These are phyloP conservation scores for Cercospora sp. DNA, from an alignment of 2,329 filamentous ascomycete species.

Conservation along the genomic window DNA sequence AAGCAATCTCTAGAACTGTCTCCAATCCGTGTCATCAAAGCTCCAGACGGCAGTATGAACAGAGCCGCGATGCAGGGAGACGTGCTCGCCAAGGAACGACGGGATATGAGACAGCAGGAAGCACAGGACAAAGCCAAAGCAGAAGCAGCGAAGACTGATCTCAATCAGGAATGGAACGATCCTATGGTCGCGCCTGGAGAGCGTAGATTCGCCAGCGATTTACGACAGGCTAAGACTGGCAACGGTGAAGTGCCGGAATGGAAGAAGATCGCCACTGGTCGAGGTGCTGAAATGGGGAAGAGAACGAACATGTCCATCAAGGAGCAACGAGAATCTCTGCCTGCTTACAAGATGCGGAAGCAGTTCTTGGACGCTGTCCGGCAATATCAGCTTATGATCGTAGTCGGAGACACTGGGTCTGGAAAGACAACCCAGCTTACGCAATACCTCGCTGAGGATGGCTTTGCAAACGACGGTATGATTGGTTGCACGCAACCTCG, in stretches of 20 bases:
- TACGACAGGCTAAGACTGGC: slow-evolving; percentile 67
- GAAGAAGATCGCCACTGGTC: slow-evolving; percentile 75
- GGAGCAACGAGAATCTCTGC: slow-evolving; percentile 85
- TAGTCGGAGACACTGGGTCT: slow-evolving; percentile 94
- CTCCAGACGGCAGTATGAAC: slow-evolving; percentile 96
- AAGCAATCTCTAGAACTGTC: slow-evolving; percentile 94
- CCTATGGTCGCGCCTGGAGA: slow-evolving; percentile 87
- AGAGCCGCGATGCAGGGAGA: slow-evolving; percentile 93
- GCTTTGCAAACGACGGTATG: slow-evolving; percentile 81
- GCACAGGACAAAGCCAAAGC: slow-evolving; percentile 75
- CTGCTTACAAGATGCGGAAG: slow-evolving; percentile 83
- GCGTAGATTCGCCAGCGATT: slow-evolving; percentile 83
- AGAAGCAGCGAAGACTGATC: slow-evolving; percentile 73
- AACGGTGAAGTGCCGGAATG: slow-evolving; percentile 80
- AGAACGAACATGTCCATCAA: slow-evolving; percentile 91
- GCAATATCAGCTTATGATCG: slow-evolving; percentile 88
- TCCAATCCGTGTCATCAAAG: slow-evolving; percentile 94
- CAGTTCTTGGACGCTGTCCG: slow-evolving; percentile 84
- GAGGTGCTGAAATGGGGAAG: slow-evolving; percentile 74
- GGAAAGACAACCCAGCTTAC: slow-evolving; percentile 97
- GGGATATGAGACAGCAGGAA: slow-evolving; percentile 86
- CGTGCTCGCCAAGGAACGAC: slow-evolving; percentile 80
- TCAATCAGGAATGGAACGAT: slow-evolving; percentile 92
- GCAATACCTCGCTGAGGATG: slow-evolving; percentile 90
- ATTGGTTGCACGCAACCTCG: slow-evolving; percentile 97